Conservation (phyloP, 1,284 basidiomycete genomes). For the Ganoderma multipileum region DNA sequence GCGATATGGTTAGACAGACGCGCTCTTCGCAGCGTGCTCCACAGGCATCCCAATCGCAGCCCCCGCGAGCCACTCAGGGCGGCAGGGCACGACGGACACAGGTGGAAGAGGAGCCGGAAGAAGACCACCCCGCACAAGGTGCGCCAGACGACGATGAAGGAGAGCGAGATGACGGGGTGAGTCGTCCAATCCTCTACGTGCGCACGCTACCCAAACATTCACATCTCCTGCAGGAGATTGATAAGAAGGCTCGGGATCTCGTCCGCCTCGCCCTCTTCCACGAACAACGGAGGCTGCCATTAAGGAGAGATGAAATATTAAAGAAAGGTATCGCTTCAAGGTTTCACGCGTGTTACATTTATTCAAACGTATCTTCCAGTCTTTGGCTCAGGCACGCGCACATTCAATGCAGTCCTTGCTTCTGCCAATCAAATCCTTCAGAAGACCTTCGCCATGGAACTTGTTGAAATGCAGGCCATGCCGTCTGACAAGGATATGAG, state of each 20-base stretch:
- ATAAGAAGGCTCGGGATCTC: constrained; percentile 66
- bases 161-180: constrained; percentile 35
- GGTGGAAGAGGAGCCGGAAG: constrained; percentile 34
- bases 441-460: constrained; percentile 74
- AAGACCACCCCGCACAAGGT: constrained; percentile 26
- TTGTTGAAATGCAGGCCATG: constrained; percentile 74
- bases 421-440: constrained; percentile 64
- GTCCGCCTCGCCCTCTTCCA: constrained; percentile 77
- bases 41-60: not conserved
- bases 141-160: constrained; percentile 39
- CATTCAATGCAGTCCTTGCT: constrained; percentile 64
- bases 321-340: constrained; percentile 64
- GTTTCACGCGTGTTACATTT: not conserved
- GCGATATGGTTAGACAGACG: not conserved
- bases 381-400: constrained; percentile 59
- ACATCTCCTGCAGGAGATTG: constrained; percentile 54
- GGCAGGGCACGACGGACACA: not conserved
- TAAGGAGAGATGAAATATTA: constrained; percentile 77
- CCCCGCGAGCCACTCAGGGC: not conserved
- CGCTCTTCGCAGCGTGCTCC: not conserved
- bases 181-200: not conserved
- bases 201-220: not conserved
- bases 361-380: constrained; percentile 48
- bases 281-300: constrained; percentile 64
- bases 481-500: constrained; percentile 49